phyloP scores from a whole-genome alignment of 2,329 filamentous ascomycete species.

The Clarireedia monteithiana region DNA sequence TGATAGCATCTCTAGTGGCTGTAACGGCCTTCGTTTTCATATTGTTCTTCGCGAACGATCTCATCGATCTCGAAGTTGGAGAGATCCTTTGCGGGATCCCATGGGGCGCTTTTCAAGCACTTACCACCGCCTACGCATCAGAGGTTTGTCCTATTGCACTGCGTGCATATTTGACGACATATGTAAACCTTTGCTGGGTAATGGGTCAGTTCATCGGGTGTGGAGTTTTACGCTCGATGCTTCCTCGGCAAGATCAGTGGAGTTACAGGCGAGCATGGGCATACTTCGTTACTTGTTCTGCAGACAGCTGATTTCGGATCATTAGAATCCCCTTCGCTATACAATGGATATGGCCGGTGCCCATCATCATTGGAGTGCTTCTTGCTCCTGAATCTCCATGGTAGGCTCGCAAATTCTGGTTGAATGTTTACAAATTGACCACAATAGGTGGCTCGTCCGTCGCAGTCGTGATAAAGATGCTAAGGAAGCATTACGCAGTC shows the following conservation, averaged over 20 bases:
- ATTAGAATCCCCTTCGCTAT: slow-evolving; percentile 38
- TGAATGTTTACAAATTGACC: not conserved
- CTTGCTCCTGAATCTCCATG: slow-evolving; percentile 43
- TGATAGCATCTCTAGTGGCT: slow-evolving; percentile 38
- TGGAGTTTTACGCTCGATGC: slow-evolving; percentile 37
- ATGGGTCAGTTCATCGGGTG: slow-evolving; percentile 41
- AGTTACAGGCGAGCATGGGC: slow-evolving; percentile 33
- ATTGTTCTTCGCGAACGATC: slow-evolving; percentile 42
- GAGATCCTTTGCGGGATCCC: slow-evolving; percentile 31
- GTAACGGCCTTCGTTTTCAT: slow-evolving; percentile 41
- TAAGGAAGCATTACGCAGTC: slow-evolving; percentile 35
- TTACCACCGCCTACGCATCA: slow-evolving; percentile 14
- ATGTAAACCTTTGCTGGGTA: slow-evolving; percentile 47
- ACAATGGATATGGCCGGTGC: slow-evolving; percentile 43
- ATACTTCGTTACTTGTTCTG: slow-evolving; percentile 26
- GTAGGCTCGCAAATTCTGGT: not conserved
- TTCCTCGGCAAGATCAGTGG: slow-evolving; percentile 36
- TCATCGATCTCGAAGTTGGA: slow-evolving; percentile 39
- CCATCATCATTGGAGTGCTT: slow-evolving; percentile 36
- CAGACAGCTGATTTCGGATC: not conserved
- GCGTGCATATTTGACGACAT: slow-evolving; percentile 33
- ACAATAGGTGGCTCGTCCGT: slow-evolving; percentile 33
- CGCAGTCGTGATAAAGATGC: slow-evolving; percentile 36
- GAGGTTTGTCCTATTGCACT: slow-evolving; percentile 31
- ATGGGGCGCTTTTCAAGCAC: not conserved